phyloP scores from a whole-genome alignment of 495 filamentous ascomycete species.

The Pyrenula massariospora region DNA sequence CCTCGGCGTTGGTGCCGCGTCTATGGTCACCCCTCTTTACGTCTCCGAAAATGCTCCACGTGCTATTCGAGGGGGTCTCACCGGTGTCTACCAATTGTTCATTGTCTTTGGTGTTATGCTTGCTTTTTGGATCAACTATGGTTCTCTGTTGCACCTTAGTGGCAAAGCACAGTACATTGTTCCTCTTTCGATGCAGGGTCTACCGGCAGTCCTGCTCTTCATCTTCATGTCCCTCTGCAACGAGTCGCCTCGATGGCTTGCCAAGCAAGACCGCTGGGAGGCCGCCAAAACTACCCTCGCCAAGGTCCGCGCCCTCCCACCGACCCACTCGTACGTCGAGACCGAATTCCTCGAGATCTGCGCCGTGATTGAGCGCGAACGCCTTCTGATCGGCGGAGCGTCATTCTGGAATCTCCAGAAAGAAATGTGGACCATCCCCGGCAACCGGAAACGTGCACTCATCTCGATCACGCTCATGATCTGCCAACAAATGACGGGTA shows the following conservation, averaged over 20 bases:
- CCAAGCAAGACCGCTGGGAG: constrained; percentile 59
- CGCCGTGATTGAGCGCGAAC: constrained; percentile 57
- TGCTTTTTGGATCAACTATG: constrained; percentile 57
- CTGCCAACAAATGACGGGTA: constrained; percentile 61
- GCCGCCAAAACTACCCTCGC: constrained; percentile 43
- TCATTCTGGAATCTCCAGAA: constrained; percentile 51
- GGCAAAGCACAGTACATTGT: constrained; percentile 49
- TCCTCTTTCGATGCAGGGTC: constrained; percentile 54
- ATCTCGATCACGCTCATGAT: constrained; percentile 49
- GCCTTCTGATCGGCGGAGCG: constrained; percentile 46
- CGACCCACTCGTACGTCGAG: constrained; percentile 51
- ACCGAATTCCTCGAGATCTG: constrained; percentile 55
- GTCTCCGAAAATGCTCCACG: constrained; percentile 57
- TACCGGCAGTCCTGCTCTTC: constrained; percentile 53
- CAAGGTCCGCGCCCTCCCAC: constrained; percentile 38
- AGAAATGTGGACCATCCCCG: constrained; percentile 60
- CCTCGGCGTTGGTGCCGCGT: constrained; percentile 52
- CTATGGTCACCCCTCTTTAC: constrained; percentile 51
- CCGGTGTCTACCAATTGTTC: constrained; percentile 62
- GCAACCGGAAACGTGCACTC: constrained; percentile 52
- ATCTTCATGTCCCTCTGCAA: constrained; percentile 46
- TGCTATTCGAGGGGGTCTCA: constrained; percentile 58
- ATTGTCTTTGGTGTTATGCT: constrained; percentile 52
- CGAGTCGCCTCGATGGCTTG: constrained; percentile 62
- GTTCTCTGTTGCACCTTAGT: constrained; percentile 36